These are phyloP conservation scores for Aspergillus transmontanensis DNA, from an alignment of 2,329 filamentous ascomycete species.

Conservation along the genomic window DNA sequence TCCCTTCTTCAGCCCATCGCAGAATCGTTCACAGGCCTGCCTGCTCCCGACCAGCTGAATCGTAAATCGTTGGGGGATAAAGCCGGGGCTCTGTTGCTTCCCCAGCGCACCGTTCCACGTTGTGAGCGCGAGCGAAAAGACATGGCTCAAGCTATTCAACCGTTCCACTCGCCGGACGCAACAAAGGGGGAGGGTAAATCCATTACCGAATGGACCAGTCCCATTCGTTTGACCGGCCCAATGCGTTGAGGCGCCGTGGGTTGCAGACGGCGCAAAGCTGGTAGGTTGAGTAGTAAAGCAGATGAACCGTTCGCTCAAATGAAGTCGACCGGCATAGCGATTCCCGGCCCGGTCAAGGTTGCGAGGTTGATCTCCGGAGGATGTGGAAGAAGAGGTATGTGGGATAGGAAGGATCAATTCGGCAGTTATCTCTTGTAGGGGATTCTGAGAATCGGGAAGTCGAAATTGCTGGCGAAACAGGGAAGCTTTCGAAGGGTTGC, in stretches of 20 bases:
- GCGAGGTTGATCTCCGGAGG: slow-evolving; percentile 63
- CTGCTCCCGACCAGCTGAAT: slow-evolving; percentile 88
- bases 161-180: slow-evolving; percentile 90
- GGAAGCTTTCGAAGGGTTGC: slow-evolving; percentile 83
- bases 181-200: slow-evolving; percentile 91
- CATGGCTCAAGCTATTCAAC: slow-evolving; percentile 86
- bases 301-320: slow-evolving; percentile 90
- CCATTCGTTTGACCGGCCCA: slow-evolving; percentile 94
- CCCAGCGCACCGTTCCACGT: slow-evolving; percentile 78
- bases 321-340: slow-evolving; percentile 88
- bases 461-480: slow-evolving; percentile 97
- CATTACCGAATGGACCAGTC: slow-evolving; percentile 89
- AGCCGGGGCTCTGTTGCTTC: slow-evolving; percentile 59
- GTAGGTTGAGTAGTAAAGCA: slow-evolving; percentile 95
- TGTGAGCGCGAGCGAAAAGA: slow-evolving; percentile 90
- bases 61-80: slow-evolving; percentile 82
- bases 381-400: slow-evolving; percentile 55
- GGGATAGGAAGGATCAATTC: slow-evolving; percentile 84
- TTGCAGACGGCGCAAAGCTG: slow-evolving; percentile 81
- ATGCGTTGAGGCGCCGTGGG: slow-evolving; percentile 73
- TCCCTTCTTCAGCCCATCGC: slow-evolving; percentile 90
- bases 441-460: slow-evolving; percentile 86
- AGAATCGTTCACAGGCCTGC: slow-evolving; percentile 90
- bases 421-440: slow-evolving; percentile 93
- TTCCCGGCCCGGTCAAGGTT: slow-evolving; percentile 67